Evolutionary conservation across 140 eudicot genomes (phyloP).

Genomic region (Ambrosia hybrid): DNA sequence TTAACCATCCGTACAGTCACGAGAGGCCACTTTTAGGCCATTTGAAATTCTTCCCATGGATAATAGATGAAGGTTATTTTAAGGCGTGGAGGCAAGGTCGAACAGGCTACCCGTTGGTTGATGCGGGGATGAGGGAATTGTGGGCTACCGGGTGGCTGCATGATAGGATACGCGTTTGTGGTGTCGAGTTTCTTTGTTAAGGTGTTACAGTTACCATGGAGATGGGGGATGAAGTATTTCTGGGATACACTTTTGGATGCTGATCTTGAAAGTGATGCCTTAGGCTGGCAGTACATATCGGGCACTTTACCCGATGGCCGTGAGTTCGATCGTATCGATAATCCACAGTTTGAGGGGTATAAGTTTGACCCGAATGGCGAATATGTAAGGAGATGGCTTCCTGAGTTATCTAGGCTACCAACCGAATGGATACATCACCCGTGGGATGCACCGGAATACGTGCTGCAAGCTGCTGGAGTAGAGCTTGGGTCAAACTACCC

Average conservation of each 20-base stretch:
- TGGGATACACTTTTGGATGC: constrained; percentile 98
- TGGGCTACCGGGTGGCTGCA: constrained; percentile 97
- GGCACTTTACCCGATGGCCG: constrained; percentile 89
- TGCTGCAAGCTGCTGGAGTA: constrained; percentile 83
- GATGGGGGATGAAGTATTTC: constrained; percentile 96
- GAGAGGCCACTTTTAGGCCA: constrained; percentile 91
- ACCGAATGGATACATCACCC: constrained; percentile 98
- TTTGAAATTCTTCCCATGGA: constrained; percentile 83
- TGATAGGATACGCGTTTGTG: constrained; percentile 84
- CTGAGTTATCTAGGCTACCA: constrained; percentile 80
- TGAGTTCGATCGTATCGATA: constrained; percentile 76
- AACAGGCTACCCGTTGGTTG: constrained; percentile 93
- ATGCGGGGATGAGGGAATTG: constrained; percentile 95
- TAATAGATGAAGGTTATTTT: constrained; percentile 68
- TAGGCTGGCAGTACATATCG: constrained; percentile 89
- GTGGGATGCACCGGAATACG: constrained; percentile 85
- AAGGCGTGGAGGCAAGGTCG: constrained; percentile 95
- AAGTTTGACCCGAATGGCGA: constrained; percentile 94
- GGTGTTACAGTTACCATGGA: constrained; percentile 89
- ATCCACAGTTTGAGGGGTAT: constrained; percentile 90
- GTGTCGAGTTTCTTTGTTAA: constrained; percentile 91
- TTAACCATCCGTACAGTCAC: constrained; percentile 86
- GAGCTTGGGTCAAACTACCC: constrained; percentile 93
- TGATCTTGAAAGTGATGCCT: constrained; percentile 92
- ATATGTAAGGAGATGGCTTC: constrained; percentile 86